phyloP scores from a whole-genome alignment of 495 filamentous ascomycete species.

The Halenospora varia region DNA sequence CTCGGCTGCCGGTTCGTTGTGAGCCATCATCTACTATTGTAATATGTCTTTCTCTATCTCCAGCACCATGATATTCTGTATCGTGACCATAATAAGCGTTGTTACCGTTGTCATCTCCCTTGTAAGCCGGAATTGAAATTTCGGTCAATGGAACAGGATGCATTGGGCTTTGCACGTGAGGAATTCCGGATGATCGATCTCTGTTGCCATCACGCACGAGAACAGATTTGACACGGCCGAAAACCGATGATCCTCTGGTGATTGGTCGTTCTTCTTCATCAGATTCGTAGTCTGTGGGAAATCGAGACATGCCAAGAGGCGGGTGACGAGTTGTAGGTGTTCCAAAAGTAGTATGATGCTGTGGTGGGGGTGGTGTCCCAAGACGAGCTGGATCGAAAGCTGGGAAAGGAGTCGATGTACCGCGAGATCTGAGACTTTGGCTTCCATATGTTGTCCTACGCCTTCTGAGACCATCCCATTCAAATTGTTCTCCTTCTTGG shows the following conservation, averaged over 20 bases:
- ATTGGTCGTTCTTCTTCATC: slow-evolving; percentile 44
- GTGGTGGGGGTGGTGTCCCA: slow-evolving; percentile 18
- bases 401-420: slow-evolving; percentile 20
- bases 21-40: slow-evolving; percentile 29
- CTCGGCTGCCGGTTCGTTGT: slow-evolving; percentile 29
- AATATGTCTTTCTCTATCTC: slow-evolving; percentile 32
- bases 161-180: slow-evolving; percentile 40
- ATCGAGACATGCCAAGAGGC: slow-evolving; percentile 82
- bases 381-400: slow-evolving; percentile 32
- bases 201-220: neutral
- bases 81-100: slow-evolving; percentile 21
- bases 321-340: slow-evolving; percentile 57
- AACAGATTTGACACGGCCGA: slow-evolving; percentile 44
- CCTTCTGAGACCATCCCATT: slow-evolving; percentile 91
- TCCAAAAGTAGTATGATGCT: neutral
- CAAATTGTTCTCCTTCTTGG: slow-evolving; percentile 69
- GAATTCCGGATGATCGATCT: slow-evolving; percentile 14
- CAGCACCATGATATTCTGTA: slow-evolving; percentile 36
- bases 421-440: slow-evolving; percentile 13
- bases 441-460: slow-evolving; percentile 66
- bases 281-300: slow-evolving; percentile 63
- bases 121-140: slow-evolving; percentile 51
- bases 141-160: slow-evolving; percentile 59
- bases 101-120: slow-evolving; percentile 37
- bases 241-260: slow-evolving; percentile 49